Percentiles rank a stretch among this genome's conserved stretches.
phyloP scores from a whole-genome alignment of 2,329 filamentous ascomycete genomes.

The Cercospora brassicicola region DNA sequence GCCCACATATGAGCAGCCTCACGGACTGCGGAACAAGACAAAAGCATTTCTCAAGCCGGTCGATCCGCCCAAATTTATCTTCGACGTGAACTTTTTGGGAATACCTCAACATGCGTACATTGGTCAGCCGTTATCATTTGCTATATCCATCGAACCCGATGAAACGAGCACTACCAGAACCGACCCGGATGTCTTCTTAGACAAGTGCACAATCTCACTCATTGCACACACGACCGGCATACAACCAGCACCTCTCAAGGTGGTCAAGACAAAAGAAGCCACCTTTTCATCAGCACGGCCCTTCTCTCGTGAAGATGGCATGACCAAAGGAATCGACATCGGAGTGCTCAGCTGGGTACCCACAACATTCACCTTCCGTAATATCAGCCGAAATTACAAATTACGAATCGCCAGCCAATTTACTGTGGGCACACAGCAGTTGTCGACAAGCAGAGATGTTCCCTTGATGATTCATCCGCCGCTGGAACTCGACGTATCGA shows the following conservation, averaged over 20 bases:
- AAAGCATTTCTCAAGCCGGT: conserved; percentile 20
- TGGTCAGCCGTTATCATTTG: conserved; percentile 17
- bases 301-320: conserved; percentile 16
- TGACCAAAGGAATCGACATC: conserved; percentile 16
- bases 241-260: conserved; percentile 15
- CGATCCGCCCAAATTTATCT: conserved; percentile 18
- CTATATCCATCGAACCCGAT: conserved; percentile 9
- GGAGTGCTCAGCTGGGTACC: conserved; percentile 18
- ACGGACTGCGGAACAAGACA: conserved; percentile 18
- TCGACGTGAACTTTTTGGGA: conserved; percentile 6
- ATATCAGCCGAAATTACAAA: conserved; percentile 19
- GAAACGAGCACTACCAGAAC: conserved; percentile 7
- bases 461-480: conserved; percentile 15
- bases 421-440: conserved; percentile 12
- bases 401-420: conserved; percentile 20
- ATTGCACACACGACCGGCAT: conserved; percentile 20
- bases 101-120: conserved; percentile 20
- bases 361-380: conserved; percentile 13
- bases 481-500: conserved; percentile 2
- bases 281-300: conserved; percentile 12
- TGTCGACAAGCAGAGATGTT: conserved; percentile 14
- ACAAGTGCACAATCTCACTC: conserved; percentile 21
- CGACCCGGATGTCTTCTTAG: conserved; percentile 18
- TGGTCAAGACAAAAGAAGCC: conserved; percentile 13
- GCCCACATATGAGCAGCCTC: conserved; percentile 9